These are phyloP conservation scores for Candida vaughaniae DNA, from an alignment of 805 yeast species.

Conservation along the genomic window DNA sequence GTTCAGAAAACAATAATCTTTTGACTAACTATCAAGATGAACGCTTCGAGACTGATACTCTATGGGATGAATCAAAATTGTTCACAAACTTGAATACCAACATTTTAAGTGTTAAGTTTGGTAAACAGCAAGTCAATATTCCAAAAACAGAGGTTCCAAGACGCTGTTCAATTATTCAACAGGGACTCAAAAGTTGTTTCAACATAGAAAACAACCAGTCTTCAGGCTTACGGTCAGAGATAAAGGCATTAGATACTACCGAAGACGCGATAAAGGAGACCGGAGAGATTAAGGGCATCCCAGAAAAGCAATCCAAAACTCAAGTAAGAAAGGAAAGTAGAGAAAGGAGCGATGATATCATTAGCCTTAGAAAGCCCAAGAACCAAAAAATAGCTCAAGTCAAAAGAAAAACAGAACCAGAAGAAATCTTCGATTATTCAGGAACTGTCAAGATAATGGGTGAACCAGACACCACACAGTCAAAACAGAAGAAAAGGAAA, in stretches of 20 bases:
- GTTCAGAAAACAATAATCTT: slow-evolving; percentile 11
- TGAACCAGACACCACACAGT: slow-evolving; percentile 12
- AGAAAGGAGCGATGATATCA: slow-evolving; percentile 33
- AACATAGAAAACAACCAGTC: too few relatives aligned
- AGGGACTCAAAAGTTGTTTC: too few relatives aligned
- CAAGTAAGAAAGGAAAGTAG: too few relatives aligned
- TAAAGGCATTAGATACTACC: too few relatives aligned
- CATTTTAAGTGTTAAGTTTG: slow-evolving; percentile 16
- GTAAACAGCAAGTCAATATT: slow-evolving; percentile 13
- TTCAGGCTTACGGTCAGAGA: too few relatives aligned
- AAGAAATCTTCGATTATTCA: slow-evolving; percentile 43
- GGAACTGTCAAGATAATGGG: slow-evolving; percentile 42
- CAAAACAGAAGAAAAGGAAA: slow-evolving; percentile 24
- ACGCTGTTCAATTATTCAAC: too few relatives aligned
- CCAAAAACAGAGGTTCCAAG: too few relatives aligned
- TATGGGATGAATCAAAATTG: slow-evolving; percentile 13
- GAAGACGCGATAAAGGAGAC: too few relatives aligned
- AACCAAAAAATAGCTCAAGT: slow-evolving; percentile 2
- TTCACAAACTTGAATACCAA: slow-evolving; percentile 17
- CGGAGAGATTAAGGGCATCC: too few relatives aligned
- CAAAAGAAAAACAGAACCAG: slow-evolving; percentile 6
- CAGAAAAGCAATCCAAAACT: too few relatives aligned
- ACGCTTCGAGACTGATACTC: too few relatives aligned
- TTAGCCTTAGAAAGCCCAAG: slow-evolving; percentile 32
- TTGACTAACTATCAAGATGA: slow-evolving; percentile 4